Base-by-base conservation (phyloP, 306 rosid species). In the Mimosa bimucronata region DNA sequence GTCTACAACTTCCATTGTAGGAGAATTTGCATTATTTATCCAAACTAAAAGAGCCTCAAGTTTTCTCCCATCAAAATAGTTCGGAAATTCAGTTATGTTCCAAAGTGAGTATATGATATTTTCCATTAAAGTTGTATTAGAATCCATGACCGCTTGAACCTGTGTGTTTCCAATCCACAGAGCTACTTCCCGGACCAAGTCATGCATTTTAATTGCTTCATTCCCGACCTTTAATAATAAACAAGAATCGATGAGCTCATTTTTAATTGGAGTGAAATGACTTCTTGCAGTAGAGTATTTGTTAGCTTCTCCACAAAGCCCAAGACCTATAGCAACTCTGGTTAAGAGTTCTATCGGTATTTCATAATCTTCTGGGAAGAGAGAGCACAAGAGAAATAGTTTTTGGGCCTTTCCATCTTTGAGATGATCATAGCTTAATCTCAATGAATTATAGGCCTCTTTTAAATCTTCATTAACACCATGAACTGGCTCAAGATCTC, bases 341-440 rank as follows among this genome's bases (percentile, higher is more conserved):
- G 18, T 40, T 23, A 82, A 19, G 6, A 1, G 25, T 9, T 82
- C 86, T 41, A 8, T 16, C 2, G 38, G 0, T 12, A 84, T 41
- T 67, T 38, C 52, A 40, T n/a, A 67, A 71, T 80, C 79, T 44
- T 84, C 87, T 62, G 7, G 79, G 15, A 84, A 80, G 1, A 84
- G 1, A 42, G 84, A 80, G 8, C 82, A 84, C 3, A 76, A 31
- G 9, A 80, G 68, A 18, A 82, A 77, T 0, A 77, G 18, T 3
- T 30, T 0, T 58, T 77, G 6, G 15, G 72, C 69, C 4, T 72
- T 9, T 10, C 40, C 10, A 18, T 50, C 0, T 50, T 65, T 53
- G 28, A 77, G n/a, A 52, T 72, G 0, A 53, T 82, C 64, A 73
- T 10, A 77, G 13, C 79, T 73, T 37, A 41, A n/a, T 25, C 48